Evolutionary conservation across 331 rosid genomes (phyloP), one percentile per base, ranked within the genome.

Genomic region (Rosa hybrid): DNA sequence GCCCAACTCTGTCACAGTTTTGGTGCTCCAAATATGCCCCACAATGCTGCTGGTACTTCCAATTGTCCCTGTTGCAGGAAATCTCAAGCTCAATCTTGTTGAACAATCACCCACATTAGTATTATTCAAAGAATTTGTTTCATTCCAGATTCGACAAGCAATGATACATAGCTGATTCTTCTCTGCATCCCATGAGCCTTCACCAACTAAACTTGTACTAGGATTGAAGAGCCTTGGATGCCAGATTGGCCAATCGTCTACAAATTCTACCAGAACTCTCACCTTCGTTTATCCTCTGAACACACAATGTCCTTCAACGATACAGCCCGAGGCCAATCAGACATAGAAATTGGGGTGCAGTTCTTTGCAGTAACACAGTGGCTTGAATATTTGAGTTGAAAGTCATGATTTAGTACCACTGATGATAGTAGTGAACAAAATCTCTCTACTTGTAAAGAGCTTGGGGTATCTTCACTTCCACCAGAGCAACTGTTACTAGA

Each of bases 1-100:
- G 39, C 86, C 81, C 1, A 38, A 10, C 69, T 87, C 90, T 0
- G 56, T 51, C 53, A 4, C 18, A n/a, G 78, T 68, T 79, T 91
- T 87, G 81, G 65, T 86, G 76, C 86, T 90, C 96, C 94, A 92
- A 62, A 90, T 82, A 71, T 84, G 25, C 64, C 97, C 94, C 64
- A 84, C 87, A 48, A 86, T 49, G 70, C 51, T 81, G 27, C 82
- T 80, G 21, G 86, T 83, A n/a, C 86, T 69, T 20, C 76, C 78
- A 34, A 89, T 89, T 78, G 92, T 88, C 94, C 88, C 18, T 50
- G 17, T 56, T 57, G 30, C 30, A 57, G 64, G 64, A 8, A 57
- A 7, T 57, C 30, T 7, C 64, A 57, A 57, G 30, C 64, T 57
- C 27, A 57, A n/a, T 21, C 64, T 57, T 57, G 64, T 57, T 57